Evolutionary conservation across 179 eudicot genomes (phyloP), one percentile per base, ranked within the genome.

Genomic region (Beta macrorhiza): DNA sequence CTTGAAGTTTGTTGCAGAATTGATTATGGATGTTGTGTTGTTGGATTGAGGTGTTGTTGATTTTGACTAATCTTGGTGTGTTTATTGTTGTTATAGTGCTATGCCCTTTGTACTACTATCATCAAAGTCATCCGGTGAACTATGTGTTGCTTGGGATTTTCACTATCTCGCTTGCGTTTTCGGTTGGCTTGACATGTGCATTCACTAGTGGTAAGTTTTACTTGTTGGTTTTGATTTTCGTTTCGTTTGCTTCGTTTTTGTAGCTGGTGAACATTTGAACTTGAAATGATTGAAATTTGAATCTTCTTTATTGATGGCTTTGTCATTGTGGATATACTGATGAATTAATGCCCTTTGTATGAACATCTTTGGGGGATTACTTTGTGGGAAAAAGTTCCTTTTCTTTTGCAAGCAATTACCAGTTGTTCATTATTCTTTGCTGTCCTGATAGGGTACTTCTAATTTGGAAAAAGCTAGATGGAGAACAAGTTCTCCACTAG

Each of bases 151-250:
- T 95, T 77, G 89, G 85, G 64, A 70, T 94, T 10, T 94, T 94
- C 87, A 94, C 97, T 0, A 53, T 89, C 17, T 44, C 96, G 19
- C 87, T 94, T 12, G 93, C 93, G 13, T 94, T 94, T 72, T 86
- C 88, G 0, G 85, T 94, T 37, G 98, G 98, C 0, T 83, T 94
- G 87, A 87, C 98, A 45, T 94, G 97, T 86, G 97, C 98, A 7
- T 93, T 86, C 77, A 89, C 97, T 51, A 90, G 88, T 65, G 97
- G 98, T 93, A 81, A 77, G 91, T 78, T 57, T 16, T 67, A 16
- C 12, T 65, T 8, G 7, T 19, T 14, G 13, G 47, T 19, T 15
- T 25, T 49, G 25, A 2, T 10, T 79, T 37, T 69, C 22, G 5
- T 52, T 47, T 71, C 14, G 14, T 69, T 45, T 16, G 4, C 7